Evolutionary conservation across 345 rosid species (phyloP).

Genomic region (Lepidium sativum): DNA sequence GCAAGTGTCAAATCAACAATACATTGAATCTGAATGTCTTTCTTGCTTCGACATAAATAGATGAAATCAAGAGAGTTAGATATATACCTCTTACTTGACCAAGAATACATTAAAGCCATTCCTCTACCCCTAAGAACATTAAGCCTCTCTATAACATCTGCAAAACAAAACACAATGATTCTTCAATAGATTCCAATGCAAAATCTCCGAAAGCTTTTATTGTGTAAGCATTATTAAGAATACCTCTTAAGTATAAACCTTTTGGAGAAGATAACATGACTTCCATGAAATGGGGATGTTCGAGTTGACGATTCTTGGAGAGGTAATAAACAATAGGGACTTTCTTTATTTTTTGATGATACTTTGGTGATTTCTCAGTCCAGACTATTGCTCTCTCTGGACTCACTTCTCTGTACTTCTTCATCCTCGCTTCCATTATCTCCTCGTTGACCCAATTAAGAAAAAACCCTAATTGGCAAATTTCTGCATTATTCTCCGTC

Average conservation of each 20-base stretch:
- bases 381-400: conserved; percentile 95
- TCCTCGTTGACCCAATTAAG: neutral
- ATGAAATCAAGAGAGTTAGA: neutral
- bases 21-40: neutral
- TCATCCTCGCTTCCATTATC: conserved; percentile 66
- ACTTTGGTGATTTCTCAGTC: conserved; percentile 91
- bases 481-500: neutral
- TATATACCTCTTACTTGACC: conserved; percentile 79
- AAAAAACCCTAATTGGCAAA: conserved; percentile 12
- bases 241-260: conserved; percentile 81
- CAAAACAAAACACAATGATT: too few species aligned
- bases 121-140: conserved; percentile 91
- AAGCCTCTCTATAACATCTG: conserved; percentile 84
- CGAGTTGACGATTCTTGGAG: conserved; percentile 88
- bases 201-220: neutral
- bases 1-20: conserved; percentile 4
- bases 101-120: conserved; percentile 85
- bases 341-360: conserved; percentile 65
- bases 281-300: conserved; percentile 97
- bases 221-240: neutral
- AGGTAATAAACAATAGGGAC: conserved; percentile 86
- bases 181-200: too few species aligned
- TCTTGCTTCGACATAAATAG: neutral
- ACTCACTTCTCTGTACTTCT: conserved; percentile 66
- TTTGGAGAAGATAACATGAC: conserved; percentile 65